Evolutionary conservation across 768 basidiomycete genomes (phyloP).

Genomic region (Wakefieldia striispora): DNA sequence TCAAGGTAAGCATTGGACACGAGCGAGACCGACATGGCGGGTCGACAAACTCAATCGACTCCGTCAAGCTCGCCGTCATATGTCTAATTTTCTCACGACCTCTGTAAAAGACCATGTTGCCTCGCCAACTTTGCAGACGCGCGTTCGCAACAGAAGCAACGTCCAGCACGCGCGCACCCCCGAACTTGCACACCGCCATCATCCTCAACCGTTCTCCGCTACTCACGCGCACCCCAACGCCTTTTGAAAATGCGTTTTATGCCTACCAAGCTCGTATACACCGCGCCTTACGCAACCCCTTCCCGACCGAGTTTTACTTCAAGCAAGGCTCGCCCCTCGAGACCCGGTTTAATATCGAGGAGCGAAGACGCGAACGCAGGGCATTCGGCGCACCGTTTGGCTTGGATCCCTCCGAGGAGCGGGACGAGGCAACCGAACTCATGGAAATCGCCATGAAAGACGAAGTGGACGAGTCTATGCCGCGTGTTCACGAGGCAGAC

Average conservation of each 20-base stretch:
- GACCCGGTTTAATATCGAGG: constrained; percentile 74
- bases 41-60: too few relatives aligned
- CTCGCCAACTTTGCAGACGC: constrained; percentile 26
- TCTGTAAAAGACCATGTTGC: constrained; percentile 19
- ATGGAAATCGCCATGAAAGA: constrained; percentile 58
- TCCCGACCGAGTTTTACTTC: constrained; percentile 91
- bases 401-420: constrained; percentile 39
- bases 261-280: constrained; percentile 80
- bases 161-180: constrained; percentile 16
- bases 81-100: constrained; percentile 36
- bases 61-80: too few relatives aligned
- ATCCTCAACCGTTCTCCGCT: constrained; percentile 78
- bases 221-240: constrained; percentile 65
- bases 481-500: constrained; percentile 64
- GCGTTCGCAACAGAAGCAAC: constrained; percentile 44
- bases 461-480: constrained; percentile 60
- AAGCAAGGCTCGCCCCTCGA: constrained; percentile 86
- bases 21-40: constrained; percentile 67
- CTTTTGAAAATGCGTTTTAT: constrained; percentile 80
- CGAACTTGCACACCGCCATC: constrained; percentile 57
- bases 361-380: constrained; percentile 64
- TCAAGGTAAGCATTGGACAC: constrained; percentile 84
- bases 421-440: constrained; percentile 48
- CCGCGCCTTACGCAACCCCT: constrained; percentile 83
- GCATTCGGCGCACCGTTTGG: constrained; percentile 72